Conservation (phyloP, 2,329 filamentous ascomycete genomes). For the Cladophialophora exuberans region DNA sequence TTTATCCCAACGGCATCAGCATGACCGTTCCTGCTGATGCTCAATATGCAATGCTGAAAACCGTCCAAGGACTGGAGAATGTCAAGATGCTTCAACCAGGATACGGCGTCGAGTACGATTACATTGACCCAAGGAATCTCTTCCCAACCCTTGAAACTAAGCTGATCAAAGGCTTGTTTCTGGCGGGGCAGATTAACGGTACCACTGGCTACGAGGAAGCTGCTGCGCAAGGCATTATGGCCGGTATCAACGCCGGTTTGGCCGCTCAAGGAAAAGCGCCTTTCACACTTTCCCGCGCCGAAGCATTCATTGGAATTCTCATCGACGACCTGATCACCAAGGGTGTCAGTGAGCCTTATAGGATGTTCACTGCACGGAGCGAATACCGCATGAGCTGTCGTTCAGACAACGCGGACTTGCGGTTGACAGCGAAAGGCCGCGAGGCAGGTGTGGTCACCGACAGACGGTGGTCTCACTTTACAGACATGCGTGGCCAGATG, state of each 20-base stretch:
- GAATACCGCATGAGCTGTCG: slow-evolving; percentile 93
- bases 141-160: slow-evolving; percentile 94
- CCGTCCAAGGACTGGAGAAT: slow-evolving; percentile 83
- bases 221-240: slow-evolving; percentile 87
- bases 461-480: slow-evolving; percentile 72
- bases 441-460: slow-evolving; percentile 78
- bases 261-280: slow-evolving; percentile 67
- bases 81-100: slow-evolving; percentile 91
- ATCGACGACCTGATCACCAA: slow-evolving; percentile 97
- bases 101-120: slow-evolving; percentile 98
- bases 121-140: slow-evolving; percentile 89
- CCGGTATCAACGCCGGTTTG: slow-evolving; percentile 92
- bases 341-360: slow-evolving; percentile 93
- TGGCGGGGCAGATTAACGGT: slow-evolving; percentile 97
- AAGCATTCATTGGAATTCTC: slow-evolving; percentile 98
- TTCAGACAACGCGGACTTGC: slow-evolving; percentile 89
- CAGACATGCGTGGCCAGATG: slow-evolving; percentile 68
- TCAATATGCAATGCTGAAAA: slow-evolving; percentile 82
- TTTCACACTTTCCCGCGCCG: slow-evolving; percentile 74
- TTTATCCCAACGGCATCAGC: slow-evolving; percentile 95
- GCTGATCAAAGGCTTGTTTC: slow-evolving; percentile 80
- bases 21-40: slow-evolving; percentile 93
- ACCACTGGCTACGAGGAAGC: slow-evolving; percentile 99
- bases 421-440: slow-evolving; percentile 79
- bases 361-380: slow-evolving; percentile 96